These are phyloP conservation scores for Selaginella tamariscina DNA, from an alignment of 75 land plant genomes.

Conservation along the genomic window DNA sequence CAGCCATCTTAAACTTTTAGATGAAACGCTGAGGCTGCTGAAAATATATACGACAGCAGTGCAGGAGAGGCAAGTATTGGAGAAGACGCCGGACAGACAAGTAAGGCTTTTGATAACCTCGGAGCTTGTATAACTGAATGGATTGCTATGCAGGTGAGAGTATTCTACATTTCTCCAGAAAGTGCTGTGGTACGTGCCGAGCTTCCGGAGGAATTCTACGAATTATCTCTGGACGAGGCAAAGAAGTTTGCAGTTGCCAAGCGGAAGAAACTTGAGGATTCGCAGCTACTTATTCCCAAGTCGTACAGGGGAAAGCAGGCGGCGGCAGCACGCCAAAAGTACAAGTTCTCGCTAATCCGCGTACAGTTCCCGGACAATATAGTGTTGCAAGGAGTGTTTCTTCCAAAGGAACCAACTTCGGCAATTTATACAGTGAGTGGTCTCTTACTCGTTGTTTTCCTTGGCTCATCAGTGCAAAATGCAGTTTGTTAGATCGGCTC, in stretches of 20 bases:
- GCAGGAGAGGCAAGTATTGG: not conserved
- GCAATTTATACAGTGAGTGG: conserved; percentile 56
- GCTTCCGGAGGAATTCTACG: conserved; percentile 65
- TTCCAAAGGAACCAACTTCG: conserved; percentile 49
- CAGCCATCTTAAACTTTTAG: no score
- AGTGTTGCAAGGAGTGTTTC: conserved; percentile 65
- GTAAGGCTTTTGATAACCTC: conserved; percentile 26
- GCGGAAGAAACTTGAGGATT: conserved; percentile 66
- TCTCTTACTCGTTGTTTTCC: not conserved
- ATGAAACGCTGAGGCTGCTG: no score
- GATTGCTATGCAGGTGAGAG: conserved; percentile 36
- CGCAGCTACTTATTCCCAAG: conserved; percentile 70
- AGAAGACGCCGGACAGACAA: conserved; percentile 54
- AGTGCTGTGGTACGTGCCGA: conserved; percentile 53
- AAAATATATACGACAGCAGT: no score
- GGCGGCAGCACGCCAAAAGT: conserved; percentile 35
- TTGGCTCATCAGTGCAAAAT: not conserved
- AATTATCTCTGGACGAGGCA: conserved; percentile 48
- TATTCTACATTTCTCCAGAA: conserved; percentile 63
- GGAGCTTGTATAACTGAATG: not conserved
- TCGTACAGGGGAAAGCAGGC: conserved; percentile 64
- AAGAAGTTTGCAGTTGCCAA: conserved; percentile 57
- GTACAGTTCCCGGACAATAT: conserved; percentile 92
- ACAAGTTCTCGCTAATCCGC: conserved; percentile 44
- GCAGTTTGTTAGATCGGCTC: conserved; percentile 59